Base-by-base conservation (phyloP, 2,329 filamentous ascomycete genomes). In the Aspergillus felis region DNA sequence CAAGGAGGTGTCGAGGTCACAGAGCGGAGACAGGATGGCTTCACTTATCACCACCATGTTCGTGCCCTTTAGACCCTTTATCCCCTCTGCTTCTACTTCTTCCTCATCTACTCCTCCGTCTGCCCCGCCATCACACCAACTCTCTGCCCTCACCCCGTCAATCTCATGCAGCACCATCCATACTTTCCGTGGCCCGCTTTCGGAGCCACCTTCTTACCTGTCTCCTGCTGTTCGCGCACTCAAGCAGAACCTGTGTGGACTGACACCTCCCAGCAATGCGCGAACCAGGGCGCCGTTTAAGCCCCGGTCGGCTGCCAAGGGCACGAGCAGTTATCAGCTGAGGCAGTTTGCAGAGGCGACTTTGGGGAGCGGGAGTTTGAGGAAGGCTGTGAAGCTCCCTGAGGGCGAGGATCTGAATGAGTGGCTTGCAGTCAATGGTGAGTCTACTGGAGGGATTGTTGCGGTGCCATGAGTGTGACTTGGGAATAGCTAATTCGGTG, bases 281-380 rank as follows among this genome's bases (percentile, higher is more conserved):
- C 89, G 92, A 70, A 91, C 90, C 66, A 87, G 90, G 76, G 92
- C 90, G 70, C 90, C 94, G 66, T 97, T 97, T 81, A 91, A 92
- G 72, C 91, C 93, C 41, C 90, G 92, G 69, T 88, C 88, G 61
- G 80, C 87, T 47, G 89, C 88, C 70, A 95, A 94, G 75, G 92
- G 92, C 57, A 95, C 91, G 54, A 90, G 86, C 67, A 95, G 84
- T 74, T 96, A 96, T 80, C 94, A 97, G 78, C 82, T 99, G 66
- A 89, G 94, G 76, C 94, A 99, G 76, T 99, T 97, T 82, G 94
- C 94, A 53, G 95, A 99, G 76, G 94, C 95, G 49, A 99, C 94
- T 10, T 83, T 99, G 41, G 94, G 94, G 38, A 95, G 91, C 66
- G 94, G 94, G 51, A 97, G 92, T 76, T 79, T 99, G 77, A 86